These are phyloP conservation scores for Barnettozyma salicaria DNA, from an alignment of 805 yeast genomes.

Conservation along the genomic window DNA sequence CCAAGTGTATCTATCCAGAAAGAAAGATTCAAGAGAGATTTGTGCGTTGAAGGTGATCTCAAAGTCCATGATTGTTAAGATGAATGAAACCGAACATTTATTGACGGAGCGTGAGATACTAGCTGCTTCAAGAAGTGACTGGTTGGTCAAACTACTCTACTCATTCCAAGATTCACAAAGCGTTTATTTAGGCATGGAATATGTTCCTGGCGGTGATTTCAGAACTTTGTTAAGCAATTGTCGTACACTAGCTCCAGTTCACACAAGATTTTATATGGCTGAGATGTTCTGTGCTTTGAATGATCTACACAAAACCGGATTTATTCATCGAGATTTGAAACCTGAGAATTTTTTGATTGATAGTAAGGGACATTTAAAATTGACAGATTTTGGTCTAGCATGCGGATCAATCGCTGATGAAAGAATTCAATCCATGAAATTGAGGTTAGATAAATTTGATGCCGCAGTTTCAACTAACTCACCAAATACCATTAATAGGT, in stretches of 20 bases:
- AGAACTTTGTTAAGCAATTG: conserved; percentile 91
- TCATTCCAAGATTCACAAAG: conserved; percentile 92
- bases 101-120: conserved; percentile 93
- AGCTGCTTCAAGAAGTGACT: conserved; percentile 91
- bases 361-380: conserved; percentile 82
- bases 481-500: conserved; percentile 49
- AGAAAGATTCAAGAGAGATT: conserved; percentile 88
- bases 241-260: conserved; percentile 87
- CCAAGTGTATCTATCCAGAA: conserved; percentile 93
- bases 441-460: conserved; percentile 62
- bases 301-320: conserved; percentile 89
- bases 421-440: conserved; percentile 87
- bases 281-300: conserved; percentile 96
- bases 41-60: conserved; percentile 92
- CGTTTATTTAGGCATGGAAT: conserved; percentile 95
- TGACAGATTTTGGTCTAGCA: conserved; percentile 95
- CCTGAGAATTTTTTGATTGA: conserved; percentile 93
- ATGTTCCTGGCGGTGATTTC: conserved; percentile 99
- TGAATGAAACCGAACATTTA: conserved; percentile 94
- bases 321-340: conserved; percentile 93
- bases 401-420: conserved; percentile 93
- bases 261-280: conserved; percentile 88
- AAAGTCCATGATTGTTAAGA: conserved; percentile 76
- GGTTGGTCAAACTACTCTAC: conserved; percentile 90
- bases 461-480: conserved; percentile 50